Evolutionary conservation across 306 rosid species (phyloP), one percentile per base, ranked within the genome.

Genomic region (Rosa chinensis): DNA sequence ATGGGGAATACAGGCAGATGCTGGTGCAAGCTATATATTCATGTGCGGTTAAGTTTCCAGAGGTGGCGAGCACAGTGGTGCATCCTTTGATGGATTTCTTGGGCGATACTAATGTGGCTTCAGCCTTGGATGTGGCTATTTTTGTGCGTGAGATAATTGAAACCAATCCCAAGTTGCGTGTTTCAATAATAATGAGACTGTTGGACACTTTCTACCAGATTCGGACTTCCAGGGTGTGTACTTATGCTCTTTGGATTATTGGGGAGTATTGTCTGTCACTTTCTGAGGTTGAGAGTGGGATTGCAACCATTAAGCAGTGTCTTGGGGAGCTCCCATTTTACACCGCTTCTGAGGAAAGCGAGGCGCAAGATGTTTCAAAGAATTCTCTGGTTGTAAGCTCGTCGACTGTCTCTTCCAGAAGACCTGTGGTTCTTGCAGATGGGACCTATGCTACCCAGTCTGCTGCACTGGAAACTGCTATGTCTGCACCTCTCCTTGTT

Each of bases 371-470:
- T 28, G 25, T 86, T 83, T 73, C 90, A 0, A 91, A 90, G 81
- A 84, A 75, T 28, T 73, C 87, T 5, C 91, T 80, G 80, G 95
- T 84, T 42, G 82, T 90, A 9, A 91, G 70, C 84, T 78, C 99
- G 21, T 74, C 92, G 74, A 84, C 91, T 0, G 81, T 91, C 74
- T 95, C 99, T 45, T 95, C 99, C 45, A 90, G 95, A 84, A 86
- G 99, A 87, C 99, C 99, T 0, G 98, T 95, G 1, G 84, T 92
- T 80, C 97, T 95, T 43, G 93, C 99, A 0, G 99, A 95, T 59
- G 99, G 99, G 71, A 95, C 99, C 77, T 95, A 95, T 88, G 99
- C 99, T 47, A 95, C 99, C 64, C 99, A 95, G 82, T 91, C 98
- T 88, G 99, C 99, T 69, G 94, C 97, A 8, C 80, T 92, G 55